Conservation (phyloP, 441 rosid genomes). For the Erysimum pusillum region DNA sequence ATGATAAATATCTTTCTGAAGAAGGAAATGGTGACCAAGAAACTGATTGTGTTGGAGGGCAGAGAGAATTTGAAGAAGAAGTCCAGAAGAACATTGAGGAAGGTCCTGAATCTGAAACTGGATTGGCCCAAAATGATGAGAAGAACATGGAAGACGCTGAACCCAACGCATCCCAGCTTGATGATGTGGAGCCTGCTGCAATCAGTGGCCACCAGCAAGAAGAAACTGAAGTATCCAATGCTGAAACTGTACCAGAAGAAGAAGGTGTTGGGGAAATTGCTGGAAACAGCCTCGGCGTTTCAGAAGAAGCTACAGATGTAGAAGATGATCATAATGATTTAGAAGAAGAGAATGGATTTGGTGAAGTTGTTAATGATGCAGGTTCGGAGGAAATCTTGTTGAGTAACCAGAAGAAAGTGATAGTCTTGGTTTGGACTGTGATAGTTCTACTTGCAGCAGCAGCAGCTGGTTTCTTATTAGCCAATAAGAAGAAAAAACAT, state of each 20-base stretch:
- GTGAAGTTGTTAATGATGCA: constrained; percentile 31
- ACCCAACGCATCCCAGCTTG: constrained; percentile 3
- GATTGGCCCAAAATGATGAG: constrained; percentile 6
- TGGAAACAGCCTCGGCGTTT: constrained; percentile 13
- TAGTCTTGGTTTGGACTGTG: constrained; percentile 50
- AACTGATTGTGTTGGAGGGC: constrained; percentile 28
- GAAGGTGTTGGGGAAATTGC: constrained; percentile 7
- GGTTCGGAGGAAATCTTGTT: constrained; percentile 21
- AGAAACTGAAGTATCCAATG: constrained; percentile 18
- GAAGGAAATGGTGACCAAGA: constrained; percentile 29
- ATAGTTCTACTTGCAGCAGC: constrained; percentile 59
- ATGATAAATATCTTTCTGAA: constrained; percentile 17
- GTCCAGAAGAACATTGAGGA: constrained; percentile 29
- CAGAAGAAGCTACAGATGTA: constrained; percentile 25
- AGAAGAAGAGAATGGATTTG: constrained; percentile 36
- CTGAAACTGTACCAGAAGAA: constrained; percentile 10
- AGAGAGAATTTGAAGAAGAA: constrained; percentile 21
- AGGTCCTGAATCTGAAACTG: constrained; percentile 23
- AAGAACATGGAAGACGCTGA: constrained; percentile 28
- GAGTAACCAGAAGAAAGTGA: constrained; percentile 38
- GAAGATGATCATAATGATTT: constrained; percentile 27
- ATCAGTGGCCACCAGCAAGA: constrained; percentile 37
- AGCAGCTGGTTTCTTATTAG: constrained; percentile 47
- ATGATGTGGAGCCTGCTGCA: constrained; percentile 29
- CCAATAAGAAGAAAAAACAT: constrained; percentile 53